Evolutionary conservation across 2,329 filamentous ascomycete species (phyloP), one percentile per base, ranked within the genome.

Genomic region (Trichophaea hybrida): DNA sequence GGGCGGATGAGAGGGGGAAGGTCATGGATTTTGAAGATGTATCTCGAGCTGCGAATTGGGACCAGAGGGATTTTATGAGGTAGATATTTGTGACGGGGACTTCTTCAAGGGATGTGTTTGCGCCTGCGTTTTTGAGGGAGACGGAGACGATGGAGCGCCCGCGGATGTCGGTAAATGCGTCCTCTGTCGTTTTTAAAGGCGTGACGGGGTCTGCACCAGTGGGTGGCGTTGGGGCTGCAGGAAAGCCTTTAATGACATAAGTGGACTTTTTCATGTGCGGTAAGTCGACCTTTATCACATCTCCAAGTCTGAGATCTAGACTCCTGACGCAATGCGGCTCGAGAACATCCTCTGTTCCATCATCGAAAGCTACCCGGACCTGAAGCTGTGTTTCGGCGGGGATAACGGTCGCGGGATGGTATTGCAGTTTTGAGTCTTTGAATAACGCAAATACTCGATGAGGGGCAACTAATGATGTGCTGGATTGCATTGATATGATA

Each of bases 391-490:
- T 24, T 35, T 58, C 44, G 2, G 37, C 55, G 12, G 55, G 56
- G 13, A 60, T 38, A 13, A 64, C 55, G 13, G 63, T 66, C 8
- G 64, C 64, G 1, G 64, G 64, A 34, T 66, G 58, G 34, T 65
- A 65, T 2, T 59, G 38, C 13, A 58, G 52, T 34, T 62, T 64
- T 7, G 54, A 48, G 32, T 65, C 63, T 49, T 63, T 63, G 44
- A 66, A 66, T 2, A 64, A 49, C 12, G 64, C 64, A 56, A 65
- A 66, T 12, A 66, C 64, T 24, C 64, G 38, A 34, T 57, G 46
- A 1, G 51, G 35, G 1, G 51, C 17, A 15, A 13, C 17, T 31
- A 44, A 7, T 32, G 55, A 37, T 5, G 33, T 50, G 15, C 34
- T 44, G 33, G 15, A 13, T 24, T 13, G 32, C 1, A 46, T 33